phyloP scores from a whole-genome alignment of 2,329 filamentous ascomycete genomes.

The Didymella glomerata region DNA sequence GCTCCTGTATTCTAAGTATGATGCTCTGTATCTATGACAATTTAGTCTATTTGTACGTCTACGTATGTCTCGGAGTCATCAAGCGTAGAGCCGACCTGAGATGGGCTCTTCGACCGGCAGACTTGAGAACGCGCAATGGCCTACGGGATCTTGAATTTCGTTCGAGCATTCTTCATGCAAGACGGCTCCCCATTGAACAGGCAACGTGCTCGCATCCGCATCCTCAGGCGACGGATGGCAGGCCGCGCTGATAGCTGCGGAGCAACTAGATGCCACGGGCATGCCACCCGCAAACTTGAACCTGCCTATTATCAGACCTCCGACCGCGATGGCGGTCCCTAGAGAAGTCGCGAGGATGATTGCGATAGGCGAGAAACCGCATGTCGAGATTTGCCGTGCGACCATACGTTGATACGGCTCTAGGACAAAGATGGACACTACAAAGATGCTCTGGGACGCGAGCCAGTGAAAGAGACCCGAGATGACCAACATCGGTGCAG shows the following conservation, averaged over 20 bases:
- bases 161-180: neutral
- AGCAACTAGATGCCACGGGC: conserved; percentile 40
- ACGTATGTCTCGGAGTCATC: neutral
- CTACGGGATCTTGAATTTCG: conserved; percentile 14
- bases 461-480: conserved; percentile 29
- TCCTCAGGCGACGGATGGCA: conserved; percentile 37
- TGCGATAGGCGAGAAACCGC: conserved; percentile 19
- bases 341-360: conserved; percentile 27
- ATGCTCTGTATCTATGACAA: no score
- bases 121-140: conserved; percentile 34
- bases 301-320: conserved; percentile 23
- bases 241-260: conserved; percentile 47
- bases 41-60: no score
- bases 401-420: neutral
- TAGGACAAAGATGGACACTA: conserved; percentile 42
- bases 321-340: conserved; percentile 19
- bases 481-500: conserved; percentile 46
- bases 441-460: conserved; percentile 51
- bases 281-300: conserved; percentile 33
- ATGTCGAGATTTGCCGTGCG: conserved; percentile 14
- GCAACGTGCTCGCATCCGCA: conserved; percentile 23
- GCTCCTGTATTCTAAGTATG: no score
- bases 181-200: conserved; percentile 42
- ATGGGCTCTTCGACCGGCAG: conserved; percentile 24
- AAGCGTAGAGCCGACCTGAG: conserved; percentile 24